Percentiles rank a stretch among this genome's conserved stretches.
phyloP scores from a whole-genome alignment of 2,329 filamentous ascomycete species.

The Penicillium glabrum region DNA sequence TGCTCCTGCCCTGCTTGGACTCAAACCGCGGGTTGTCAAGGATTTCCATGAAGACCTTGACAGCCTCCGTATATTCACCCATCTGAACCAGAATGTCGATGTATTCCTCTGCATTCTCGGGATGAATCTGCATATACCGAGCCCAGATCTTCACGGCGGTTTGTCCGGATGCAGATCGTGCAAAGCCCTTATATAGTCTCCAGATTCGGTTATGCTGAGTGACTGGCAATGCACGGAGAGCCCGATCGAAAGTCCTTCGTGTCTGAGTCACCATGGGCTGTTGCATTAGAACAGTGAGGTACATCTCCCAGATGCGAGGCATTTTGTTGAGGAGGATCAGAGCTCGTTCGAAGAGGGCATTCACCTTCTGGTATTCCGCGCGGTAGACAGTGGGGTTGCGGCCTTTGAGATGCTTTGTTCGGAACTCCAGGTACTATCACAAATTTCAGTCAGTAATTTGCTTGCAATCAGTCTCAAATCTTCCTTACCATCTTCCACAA shows the following conservation, averaged over 20 bases:
- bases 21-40: constrained; percentile 87
- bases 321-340: constrained; percentile 96
- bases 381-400: constrained; percentile 80
- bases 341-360: constrained; percentile 88
- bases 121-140: constrained; percentile 95
- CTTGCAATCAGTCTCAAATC: constrained; percentile 12
- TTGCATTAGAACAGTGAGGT: constrained; percentile 82
- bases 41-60: constrained; percentile 86
- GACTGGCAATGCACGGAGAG: constrained; percentile 84
- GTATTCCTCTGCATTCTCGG: constrained; percentile 92
- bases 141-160: constrained; percentile 93
- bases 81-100: constrained; percentile 84
- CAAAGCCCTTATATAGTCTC: constrained; percentile 87
- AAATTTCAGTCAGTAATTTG: constrained; percentile 10
- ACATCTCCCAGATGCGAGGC: constrained; percentile 98
- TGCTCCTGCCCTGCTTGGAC: constrained; percentile 91
- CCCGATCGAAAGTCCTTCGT: constrained; percentile 85
- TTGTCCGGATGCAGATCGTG: constrained; percentile 82
- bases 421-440: constrained; percentile 75
- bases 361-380: constrained; percentile 87
- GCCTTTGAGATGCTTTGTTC: constrained; percentile 75
- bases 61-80: constrained; percentile 84
- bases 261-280: constrained; percentile 90
- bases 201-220: constrained; percentile 96
- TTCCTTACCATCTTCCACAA: constrained; percentile 83